Conservation (phyloP, 1,284 basidiomycete species). For the Leccinum insigne region DNA sequence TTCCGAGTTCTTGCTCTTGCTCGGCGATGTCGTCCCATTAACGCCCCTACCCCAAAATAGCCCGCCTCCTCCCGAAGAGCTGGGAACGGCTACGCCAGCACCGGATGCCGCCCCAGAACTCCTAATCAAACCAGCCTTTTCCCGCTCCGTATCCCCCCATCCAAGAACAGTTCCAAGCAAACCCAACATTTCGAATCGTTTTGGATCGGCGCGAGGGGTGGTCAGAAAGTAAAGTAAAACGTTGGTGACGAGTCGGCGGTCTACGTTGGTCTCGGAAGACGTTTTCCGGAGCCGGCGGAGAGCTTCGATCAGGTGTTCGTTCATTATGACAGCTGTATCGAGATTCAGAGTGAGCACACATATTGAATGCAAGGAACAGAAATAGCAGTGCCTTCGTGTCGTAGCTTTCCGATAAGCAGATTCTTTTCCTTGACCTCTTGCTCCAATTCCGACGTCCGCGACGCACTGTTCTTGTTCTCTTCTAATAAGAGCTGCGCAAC, state of each 20-base stretch:
- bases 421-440: slow-evolving; percentile 96
- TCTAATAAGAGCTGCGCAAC: slow-evolving; percentile 62
- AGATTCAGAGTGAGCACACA: slow-evolving; percentile 35
- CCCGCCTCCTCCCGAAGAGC: slow-evolving; percentile 20
- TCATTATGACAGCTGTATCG: slow-evolving; percentile 84
- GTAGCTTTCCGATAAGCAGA: slow-evolving; percentile 86
- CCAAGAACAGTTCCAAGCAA: slow-evolving; percentile 87
- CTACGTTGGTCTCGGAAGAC: slow-evolving; percentile 88
- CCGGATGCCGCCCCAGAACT: slow-evolving; percentile 57
- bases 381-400: slow-evolving; percentile 73
- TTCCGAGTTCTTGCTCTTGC: slow-evolving; percentile 50
- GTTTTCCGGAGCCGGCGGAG: slow-evolving; percentile 89
- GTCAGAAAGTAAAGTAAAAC: slow-evolving; percentile 91
- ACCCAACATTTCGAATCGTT: slow-evolving; percentile 96
- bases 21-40: slow-evolving; percentile 36
- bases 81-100: slow-evolving; percentile 9
- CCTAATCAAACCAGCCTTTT: slow-evolving; percentile 70
- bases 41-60: slow-evolving; percentile 50
- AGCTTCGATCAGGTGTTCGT: slow-evolving; percentile 97
- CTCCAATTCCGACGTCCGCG: slow-evolving; percentile 71
- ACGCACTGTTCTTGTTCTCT: slow-evolving; percentile 67
- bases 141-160: slow-evolving; percentile 90
- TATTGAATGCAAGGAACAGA: background rate
- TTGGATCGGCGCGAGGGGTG: slow-evolving; percentile 89
- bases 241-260: slow-evolving; percentile 93